Percentiles rank a stretch among this genome's conserved stretches.
Conservation (phyloP, 352 stramenopile genomes). For the Pythium brassicae region DNA sequence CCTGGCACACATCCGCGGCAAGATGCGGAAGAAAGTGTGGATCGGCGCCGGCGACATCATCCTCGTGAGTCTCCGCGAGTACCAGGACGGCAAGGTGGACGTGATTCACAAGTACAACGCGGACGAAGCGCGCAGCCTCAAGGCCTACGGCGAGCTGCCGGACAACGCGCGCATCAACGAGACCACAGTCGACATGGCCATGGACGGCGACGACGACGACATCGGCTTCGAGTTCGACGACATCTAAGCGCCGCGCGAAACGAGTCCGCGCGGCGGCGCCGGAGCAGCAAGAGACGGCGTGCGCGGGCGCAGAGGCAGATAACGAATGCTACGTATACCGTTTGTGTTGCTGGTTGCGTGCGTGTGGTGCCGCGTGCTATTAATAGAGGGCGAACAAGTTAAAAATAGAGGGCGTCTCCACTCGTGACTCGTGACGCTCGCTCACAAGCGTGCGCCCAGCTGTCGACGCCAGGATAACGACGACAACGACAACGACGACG, state of each 20-base stretch:
- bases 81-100: slow-evolving; percentile 99
- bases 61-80: slow-evolving; percentile 97
- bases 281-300: too few species aligned
- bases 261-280: too few species aligned
- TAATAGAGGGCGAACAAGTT: not conserved
- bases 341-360: not conserved
- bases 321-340: slow-evolving; percentile 15
- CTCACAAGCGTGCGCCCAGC: too few species aligned
- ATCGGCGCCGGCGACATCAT: slow-evolving; percentile 99
- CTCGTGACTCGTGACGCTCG: too few species aligned
- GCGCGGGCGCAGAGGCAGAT: not conserved
- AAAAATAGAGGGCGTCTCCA: not conserved
- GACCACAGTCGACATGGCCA: slow-evolving; percentile 82
- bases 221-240: slow-evolving; percentile 90
- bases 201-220: slow-evolving; percentile 84
- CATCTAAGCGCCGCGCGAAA: slow-evolving; percentile 68
- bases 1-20: slow-evolving; percentile 98
- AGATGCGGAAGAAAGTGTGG: slow-evolving; percentile 99
- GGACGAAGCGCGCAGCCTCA: slow-evolving; percentile 97
- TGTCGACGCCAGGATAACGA: too few species aligned
- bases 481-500: not conserved
- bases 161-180: slow-evolving; percentile 93
- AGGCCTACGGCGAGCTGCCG: slow-evolving; percentile 99
- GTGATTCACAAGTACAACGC: slow-evolving; percentile 99
- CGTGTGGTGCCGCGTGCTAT: not conserved